Conservation (phyloP, 805 yeast species). For the Huiozyma naganishii region DNA sequence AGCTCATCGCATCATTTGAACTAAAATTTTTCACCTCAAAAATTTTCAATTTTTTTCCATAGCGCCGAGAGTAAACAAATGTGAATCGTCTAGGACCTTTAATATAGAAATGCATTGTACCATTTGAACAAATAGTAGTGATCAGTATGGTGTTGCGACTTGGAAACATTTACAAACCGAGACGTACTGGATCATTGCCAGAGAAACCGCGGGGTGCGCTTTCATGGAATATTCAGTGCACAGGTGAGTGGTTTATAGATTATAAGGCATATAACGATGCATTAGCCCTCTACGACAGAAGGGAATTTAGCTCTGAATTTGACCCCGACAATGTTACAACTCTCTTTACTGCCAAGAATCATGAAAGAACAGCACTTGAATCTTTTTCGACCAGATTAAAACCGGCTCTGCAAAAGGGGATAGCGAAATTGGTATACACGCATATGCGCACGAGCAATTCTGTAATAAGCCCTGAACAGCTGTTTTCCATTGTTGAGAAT, state of each 20-base stretch:
- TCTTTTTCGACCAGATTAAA: conserved; percentile 70
- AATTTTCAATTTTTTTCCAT: no score
- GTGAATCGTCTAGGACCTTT: no score
- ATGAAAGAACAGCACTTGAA: conserved; percentile 48
- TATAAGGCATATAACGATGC: conserved; percentile 65
- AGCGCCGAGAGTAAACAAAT: no score
- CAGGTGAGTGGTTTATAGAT: conserved; percentile 76
- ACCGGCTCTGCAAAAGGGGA: conserved; percentile 20
- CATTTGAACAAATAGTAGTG: no score
- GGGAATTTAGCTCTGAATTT: conserved; percentile 82
- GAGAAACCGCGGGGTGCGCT: conserved; percentile 34
- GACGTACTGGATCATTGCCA: background rate
- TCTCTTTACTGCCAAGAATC: conserved; percentile 71
- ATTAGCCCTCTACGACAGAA: conserved; percentile 54
- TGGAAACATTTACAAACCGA: no score
- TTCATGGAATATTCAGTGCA: conserved; percentile 70
- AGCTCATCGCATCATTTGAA: no score
- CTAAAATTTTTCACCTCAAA: no score
- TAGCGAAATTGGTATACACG: background rate
- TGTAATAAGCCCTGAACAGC: conserved; percentile 42
- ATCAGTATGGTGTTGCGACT: no score
- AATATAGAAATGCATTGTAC: no score
- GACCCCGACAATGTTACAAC: conserved; percentile 51
- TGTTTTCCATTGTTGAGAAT: conserved; percentile 81
- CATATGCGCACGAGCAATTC: background rate